These are phyloP conservation scores for Tolypocladium nubicola DNA, from an alignment of 2,329 filamentous ascomycete species.

Conservation along the genomic window DNA sequence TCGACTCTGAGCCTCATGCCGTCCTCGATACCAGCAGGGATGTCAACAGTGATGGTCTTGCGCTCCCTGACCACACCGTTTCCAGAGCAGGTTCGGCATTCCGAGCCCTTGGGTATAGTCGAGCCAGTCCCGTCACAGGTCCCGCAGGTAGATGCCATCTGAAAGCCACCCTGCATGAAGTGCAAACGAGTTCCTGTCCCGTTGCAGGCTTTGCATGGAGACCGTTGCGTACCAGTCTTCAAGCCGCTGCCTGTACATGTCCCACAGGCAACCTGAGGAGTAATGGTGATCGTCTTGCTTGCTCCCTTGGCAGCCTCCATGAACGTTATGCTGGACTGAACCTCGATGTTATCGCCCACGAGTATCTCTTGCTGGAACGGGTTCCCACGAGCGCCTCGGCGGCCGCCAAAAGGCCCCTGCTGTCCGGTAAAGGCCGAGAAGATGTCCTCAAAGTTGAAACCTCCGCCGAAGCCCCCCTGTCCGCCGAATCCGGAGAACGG, in stretches of 20 bases:
- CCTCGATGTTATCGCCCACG: conserved; percentile 93
- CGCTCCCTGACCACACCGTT: conserved; percentile 76
- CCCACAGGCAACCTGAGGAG: conserved; percentile 68
- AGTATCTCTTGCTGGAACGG: conserved; percentile 71
- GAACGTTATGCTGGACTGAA: conserved; percentile 86
- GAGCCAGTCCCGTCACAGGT: conserved; percentile 71
- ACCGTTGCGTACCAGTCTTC: conserved; percentile 66
- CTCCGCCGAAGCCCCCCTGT: conserved; percentile 62
- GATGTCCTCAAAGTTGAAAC: conserved; percentile 93
- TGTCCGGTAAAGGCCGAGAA: conserved; percentile 74
- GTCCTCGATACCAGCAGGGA: conserved; percentile 91
- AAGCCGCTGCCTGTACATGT: conserved; percentile 77
- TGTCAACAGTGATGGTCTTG: conserved; percentile 79
- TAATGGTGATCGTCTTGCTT: conserved; percentile 77
- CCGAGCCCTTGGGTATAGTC: conserved; percentile 64
- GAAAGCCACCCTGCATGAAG: conserved; percentile 85
- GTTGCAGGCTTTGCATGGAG: conserved; percentile 68
- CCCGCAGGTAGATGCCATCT: conserved; percentile 85
- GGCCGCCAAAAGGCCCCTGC: conserved; percentile 41
- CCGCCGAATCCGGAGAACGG: conserved; percentile 48
- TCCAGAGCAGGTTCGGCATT: conserved; percentile 71
- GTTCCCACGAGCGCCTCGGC: conserved; percentile 39
- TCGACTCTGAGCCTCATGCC: conserved; percentile 83
- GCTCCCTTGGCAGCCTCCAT: conserved; percentile 92
- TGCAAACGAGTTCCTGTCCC: conserved; percentile 82